Percentiles rank a stretch among this genome's conserved stretches.
These are phyloP conservation scores for Aegle marmelos DNA, from an alignment of 345 rosid genomes.

Conservation along the genomic window DNA sequence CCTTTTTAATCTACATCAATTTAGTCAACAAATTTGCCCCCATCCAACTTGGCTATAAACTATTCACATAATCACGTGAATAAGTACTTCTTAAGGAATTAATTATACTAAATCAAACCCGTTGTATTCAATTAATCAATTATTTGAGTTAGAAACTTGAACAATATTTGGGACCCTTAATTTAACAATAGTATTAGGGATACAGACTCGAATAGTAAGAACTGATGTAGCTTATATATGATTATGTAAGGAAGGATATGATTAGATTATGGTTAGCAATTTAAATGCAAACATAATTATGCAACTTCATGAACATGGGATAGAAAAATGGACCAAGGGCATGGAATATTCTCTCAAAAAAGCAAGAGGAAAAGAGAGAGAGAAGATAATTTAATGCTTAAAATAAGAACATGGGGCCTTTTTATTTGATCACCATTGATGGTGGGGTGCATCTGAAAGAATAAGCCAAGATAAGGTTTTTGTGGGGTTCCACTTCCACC, in stretches of 20 bases:
- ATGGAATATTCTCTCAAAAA: background rate
- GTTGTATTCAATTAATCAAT: background rate
- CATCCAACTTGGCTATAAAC: conserved; percentile 17
- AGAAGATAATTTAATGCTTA: background rate
- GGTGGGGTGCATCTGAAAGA: conserved; percentile 35
- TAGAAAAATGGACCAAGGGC: background rate
- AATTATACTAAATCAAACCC: background rate
- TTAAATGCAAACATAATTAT: background rate
- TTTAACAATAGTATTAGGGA: background rate
- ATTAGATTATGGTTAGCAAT: background rate
- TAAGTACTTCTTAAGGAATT: background rate
- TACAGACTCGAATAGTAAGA: background rate
- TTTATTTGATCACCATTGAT: conserved; percentile 23
- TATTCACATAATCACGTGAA: conserved; percentile 3
- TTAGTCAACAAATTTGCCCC: conserved; percentile 20
- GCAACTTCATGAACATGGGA: background rate
- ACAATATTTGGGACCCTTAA: background rate
- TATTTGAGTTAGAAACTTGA: background rate
- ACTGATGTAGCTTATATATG: background rate
- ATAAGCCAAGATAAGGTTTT: conserved; percentile 43
- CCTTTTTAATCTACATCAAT: background rate
- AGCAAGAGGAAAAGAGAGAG: too few relatives aligned
- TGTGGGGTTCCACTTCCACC: conserved; percentile 35
- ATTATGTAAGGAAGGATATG: background rate
- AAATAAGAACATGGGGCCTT: background rate